A percentile compares a stretch with the other conserved stretches of the same genome.
These are phyloP conservation scores for Colletotrichum aenigma DNA, from an alignment of 2,329 filamentous ascomycete genomes.

Conservation along the genomic window DNA sequence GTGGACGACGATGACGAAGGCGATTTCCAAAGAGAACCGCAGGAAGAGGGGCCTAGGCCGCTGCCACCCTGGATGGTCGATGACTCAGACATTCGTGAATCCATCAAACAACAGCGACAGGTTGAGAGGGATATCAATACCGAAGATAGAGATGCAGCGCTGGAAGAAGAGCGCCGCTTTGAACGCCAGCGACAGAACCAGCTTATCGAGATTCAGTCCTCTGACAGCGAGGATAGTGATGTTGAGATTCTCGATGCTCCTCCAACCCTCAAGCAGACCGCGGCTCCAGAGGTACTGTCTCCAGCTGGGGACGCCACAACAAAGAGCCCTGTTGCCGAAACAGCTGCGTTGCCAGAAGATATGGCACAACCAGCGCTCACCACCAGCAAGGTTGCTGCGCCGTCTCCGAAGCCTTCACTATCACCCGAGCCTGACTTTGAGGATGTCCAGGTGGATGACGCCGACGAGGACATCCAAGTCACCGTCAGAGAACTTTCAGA, in stretches of 20 bases:
- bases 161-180: constrained; percentile 58
- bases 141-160: constrained; percentile 61
- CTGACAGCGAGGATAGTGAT: constrained; percentile 61
- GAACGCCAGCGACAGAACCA: constrained; percentile 47
- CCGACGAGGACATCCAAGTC: constrained; percentile 33
- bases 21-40: constrained; percentile 64
- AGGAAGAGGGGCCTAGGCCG: constrained; percentile 55
- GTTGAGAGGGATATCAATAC: constrained; percentile 66
- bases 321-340: neutral
- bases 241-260: constrained; percentile 61
- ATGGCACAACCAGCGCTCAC: neutral
- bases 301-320: constrained; percentile 13
- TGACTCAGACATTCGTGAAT: constrained; percentile 68
- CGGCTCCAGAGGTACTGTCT: neutral
- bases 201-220: constrained; percentile 67
- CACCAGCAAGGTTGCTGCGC: neutral
- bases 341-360: neutral
- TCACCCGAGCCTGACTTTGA: constrained; percentile 38
- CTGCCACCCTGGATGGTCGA: constrained; percentile 78
- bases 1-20: constrained; percentile 57
- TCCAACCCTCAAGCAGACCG: constrained; percentile 31
- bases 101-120: constrained; percentile 61
- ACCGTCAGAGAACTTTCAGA: constrained; percentile 24
- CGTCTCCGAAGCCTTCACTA: neutral
- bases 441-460: constrained; percentile 32